Conservation (phyloP, 1,139 yeast genomes). For the Candida sp. region DNA sequence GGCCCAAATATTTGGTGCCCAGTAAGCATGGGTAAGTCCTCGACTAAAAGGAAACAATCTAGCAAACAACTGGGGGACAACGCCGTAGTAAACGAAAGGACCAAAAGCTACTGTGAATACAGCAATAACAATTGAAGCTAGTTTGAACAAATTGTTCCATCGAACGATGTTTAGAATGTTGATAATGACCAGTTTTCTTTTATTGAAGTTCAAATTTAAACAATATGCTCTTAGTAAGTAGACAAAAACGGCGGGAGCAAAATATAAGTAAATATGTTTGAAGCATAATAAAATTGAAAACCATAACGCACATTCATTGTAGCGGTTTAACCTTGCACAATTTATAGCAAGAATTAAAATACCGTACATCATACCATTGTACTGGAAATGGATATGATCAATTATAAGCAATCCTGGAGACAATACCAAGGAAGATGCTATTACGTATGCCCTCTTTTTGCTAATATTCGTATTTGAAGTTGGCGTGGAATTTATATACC, state of each 20-base stretch:
- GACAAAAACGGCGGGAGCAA: slow-evolving; percentile 93
- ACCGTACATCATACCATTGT: slow-evolving; percentile 92
- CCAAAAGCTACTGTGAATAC: slow-evolving; percentile 72
- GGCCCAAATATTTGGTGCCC: slow-evolving; percentile 99
- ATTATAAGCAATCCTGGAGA: slow-evolving; percentile 88
- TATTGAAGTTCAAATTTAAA: slow-evolving; percentile 38
- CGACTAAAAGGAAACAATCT: slow-evolving; percentile 92
- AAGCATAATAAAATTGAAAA: slow-evolving; percentile 82
- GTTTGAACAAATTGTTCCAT: slow-evolving; percentile 57
- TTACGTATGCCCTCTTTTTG: slow-evolving; percentile 57
- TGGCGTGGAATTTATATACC: slow-evolving; percentile 56
- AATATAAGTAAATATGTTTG: slow-evolving; percentile 87
- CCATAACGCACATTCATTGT: slow-evolving; percentile 65
- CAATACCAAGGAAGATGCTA: slow-evolving; percentile 77
- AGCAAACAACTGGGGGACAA: slow-evolving; percentile 59
- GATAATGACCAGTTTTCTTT: slow-evolving; percentile 17
- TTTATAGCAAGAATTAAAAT: slow-evolving; percentile 70
- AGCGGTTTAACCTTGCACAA: slow-evolving; percentile 57
- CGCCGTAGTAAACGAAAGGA: slow-evolving; percentile 69
- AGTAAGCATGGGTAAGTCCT: slow-evolving; percentile 95
- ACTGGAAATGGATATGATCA: slow-evolving; percentile 94
- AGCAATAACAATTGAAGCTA: slow-evolving; percentile 62
- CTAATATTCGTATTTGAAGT: slow-evolving; percentile 22
- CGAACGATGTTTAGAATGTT: slow-evolving; percentile 39
- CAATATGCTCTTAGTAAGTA: slow-evolving; percentile 74